Evolutionary conservation across 352 stramenopile species (phyloP).

Genomic region (Globisporangium mamillatum): DNA sequence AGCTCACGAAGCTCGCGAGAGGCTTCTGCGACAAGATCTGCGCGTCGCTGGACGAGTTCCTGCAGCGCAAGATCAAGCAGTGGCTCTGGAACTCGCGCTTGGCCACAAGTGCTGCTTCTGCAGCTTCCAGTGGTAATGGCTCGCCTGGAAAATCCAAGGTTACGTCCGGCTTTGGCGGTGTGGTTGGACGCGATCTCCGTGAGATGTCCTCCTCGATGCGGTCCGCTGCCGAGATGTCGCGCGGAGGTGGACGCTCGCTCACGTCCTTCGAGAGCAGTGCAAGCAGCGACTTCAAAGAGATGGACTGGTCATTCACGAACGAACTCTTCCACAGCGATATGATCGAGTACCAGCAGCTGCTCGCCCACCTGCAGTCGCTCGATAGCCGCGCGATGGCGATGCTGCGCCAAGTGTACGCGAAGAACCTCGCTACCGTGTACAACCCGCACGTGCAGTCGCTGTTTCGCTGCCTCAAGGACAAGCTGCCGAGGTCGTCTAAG

Average conservation of each 20-base stretch:
- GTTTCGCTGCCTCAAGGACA: constrained; percentile 59
- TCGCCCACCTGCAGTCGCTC: constrained; percentile 40
- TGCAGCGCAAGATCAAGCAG: constrained; percentile 47
- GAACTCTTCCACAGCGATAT: constrained; percentile 50
- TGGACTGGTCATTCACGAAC: constrained; percentile 69
- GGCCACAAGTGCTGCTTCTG: constrained; percentile 3
- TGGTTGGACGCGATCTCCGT: constrained; percentile 23
- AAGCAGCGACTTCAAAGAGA: constrained; percentile 28
- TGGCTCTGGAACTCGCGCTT: constrained; percentile 26
- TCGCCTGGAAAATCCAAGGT: constrained; percentile 13
- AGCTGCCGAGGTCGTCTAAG: constrained; percentile 46
- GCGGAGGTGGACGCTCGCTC: constrained; percentile 28
- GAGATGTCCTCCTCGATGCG: constrained; percentile 27
- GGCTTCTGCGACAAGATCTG: constrained; percentile 61
- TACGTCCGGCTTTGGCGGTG: neutral
- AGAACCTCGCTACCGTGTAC: constrained; percentile 51
- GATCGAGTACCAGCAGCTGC: constrained; percentile 43
- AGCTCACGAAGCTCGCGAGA: constrained; percentile 41
- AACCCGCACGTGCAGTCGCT: constrained; percentile 49
- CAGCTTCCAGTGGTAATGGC: constrained; percentile 1
- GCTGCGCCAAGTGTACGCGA: constrained; percentile 52
- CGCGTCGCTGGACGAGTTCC: constrained; percentile 46
- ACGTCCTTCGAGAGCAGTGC: constrained; percentile 36
- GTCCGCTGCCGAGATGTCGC: constrained; percentile 25
- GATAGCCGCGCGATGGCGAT: constrained; percentile 29